Base-by-base conservation (phyloP, 106 monocot genomes). In the Acanthochlamys bracteata region DNA sequence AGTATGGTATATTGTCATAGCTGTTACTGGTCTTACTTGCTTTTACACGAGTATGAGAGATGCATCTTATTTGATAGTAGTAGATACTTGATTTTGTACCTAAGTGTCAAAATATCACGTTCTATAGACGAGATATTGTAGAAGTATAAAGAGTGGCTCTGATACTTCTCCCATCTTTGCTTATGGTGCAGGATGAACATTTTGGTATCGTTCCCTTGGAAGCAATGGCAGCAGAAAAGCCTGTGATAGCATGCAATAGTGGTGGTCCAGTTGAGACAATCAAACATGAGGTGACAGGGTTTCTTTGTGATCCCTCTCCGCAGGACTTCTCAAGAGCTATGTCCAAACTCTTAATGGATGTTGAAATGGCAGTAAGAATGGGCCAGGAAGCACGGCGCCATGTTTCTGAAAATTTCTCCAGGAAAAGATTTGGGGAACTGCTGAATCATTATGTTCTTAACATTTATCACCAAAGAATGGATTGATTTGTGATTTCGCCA, bases 181-280 rank as follows among this genome's bases (percentile, higher is more conserved):
- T 49, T 52, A 25, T 16, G 11, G 24, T 51, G 65, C 65, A 89
- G 89, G 77, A 92, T 78, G 90, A 88, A 57, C 95, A 96, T 73
- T 96, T 90, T 46, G 87, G 86, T 21, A 90, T 90, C 39, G 90
- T 96, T 33, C 95, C 90, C 12, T 51, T 90, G 57, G 90, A 96
- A 79, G 95, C 95, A 57, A 96, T 96, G 88, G 87, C 87, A 24
- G 76, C 91, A 4, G 60, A 66, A 25, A 90, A 96, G 66, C 84
- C 90, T 60, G 90, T 88, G 25, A 90, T 96, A 70, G 90, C 90
- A 25, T 96, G 95, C 71, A 88, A 90, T 60, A 90, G 87, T 24
- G 87, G 95, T 0, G 90, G 95, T 0, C 86, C 86, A 0, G 47
- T 78, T 16, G 96, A 96, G 70, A 91, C 96, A 4, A 26, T 84